Evolutionary conservation across 2,329 filamentous ascomycete species (phyloP), one percentile per base, ranked within the genome.

Genomic region (Dothideomycetes sp.): DNA sequence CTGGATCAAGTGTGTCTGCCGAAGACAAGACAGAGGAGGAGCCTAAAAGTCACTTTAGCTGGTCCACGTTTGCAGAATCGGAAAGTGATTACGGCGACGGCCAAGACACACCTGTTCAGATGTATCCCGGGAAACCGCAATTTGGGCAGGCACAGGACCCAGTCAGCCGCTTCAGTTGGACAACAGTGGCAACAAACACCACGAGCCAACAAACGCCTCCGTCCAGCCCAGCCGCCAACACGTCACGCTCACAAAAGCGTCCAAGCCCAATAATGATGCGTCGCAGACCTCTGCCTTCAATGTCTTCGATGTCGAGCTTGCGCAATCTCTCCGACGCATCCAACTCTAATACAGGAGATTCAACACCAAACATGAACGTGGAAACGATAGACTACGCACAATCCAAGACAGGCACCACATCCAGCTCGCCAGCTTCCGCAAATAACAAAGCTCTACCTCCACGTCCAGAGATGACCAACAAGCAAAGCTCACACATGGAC

Each of bases 401-500:
- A n/a, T n/a, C n/a, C 27, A 27, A 36, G 31, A 35, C 45, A 29
- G 34, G 30, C 37, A 44, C 34, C 15, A 53, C 57, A 11, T 54
- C 49, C n/a, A n/a, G n/a, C 5, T 55, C 52, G 3, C 39, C 39
- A 44, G 67, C 75, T 2, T 66, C 72, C 27, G 78, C 17, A 16
- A 15, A 9, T 9, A 31, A 38, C 19, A 44, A 47, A 29, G 8
- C 18, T 5, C 41, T 43, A 3, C 40, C 40, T 3, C 27, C 34
- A 10, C 12, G 17, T 12, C 36, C 31, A 35, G 19, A 38, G 9
- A 47, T 40, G 34, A 37, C 31, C 10, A 18, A 32, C 31, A n/a
- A 34, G 10, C 49, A 46, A 12, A 38, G 46, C 32, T 47, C 52
- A 1, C 79, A 79, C 19, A 74, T 89, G 12, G 70, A 75, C 8